Conservation (phyloP, 2,329 filamentous ascomycete species). For the Sclerotinia spermophila region DNA sequence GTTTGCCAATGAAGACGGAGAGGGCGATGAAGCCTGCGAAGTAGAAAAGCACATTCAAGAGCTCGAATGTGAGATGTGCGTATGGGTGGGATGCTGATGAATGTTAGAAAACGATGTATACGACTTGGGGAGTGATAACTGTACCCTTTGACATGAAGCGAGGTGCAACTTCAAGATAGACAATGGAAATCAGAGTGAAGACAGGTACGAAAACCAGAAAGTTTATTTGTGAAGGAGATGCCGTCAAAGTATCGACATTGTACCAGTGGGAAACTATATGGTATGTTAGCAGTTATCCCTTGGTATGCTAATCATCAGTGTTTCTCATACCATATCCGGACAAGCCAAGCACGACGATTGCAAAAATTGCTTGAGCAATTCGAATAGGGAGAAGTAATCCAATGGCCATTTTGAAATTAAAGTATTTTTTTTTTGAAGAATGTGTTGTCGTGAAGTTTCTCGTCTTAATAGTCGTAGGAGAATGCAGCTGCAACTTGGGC, state of each 20-base stretch:
- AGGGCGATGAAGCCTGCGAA: slow-evolving; percentile 58
- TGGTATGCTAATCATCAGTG: neutral
- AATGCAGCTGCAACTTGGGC: slow-evolving; percentile 28
- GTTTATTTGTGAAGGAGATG: slow-evolving; percentile 54
- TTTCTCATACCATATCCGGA: slow-evolving; percentile 46
- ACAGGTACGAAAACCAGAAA: slow-evolving; percentile 55
- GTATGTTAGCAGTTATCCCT: slow-evolving; percentile 24
- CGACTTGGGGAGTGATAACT: neutral
- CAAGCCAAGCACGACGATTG: slow-evolving; percentile 45
- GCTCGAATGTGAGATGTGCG: slow-evolving; percentile 48
- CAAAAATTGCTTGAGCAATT: slow-evolving; percentile 45
- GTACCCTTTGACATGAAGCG: slow-evolving; percentile 38
- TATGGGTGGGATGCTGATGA: slow-evolving; percentile 46
- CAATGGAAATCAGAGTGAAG: slow-evolving; percentile 52
- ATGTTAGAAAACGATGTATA: neutral
- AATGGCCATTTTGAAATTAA: slow-evolving; percentile 39
- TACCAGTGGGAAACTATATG: slow-evolving; percentile 57
- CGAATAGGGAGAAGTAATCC: slow-evolving; percentile 44
- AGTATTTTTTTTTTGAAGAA: neutral
- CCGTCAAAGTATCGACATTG: slow-evolving; percentile 50
- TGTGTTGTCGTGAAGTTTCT: slow-evolving; percentile 11
- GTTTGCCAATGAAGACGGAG: slow-evolving; percentile 51
- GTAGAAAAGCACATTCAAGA: slow-evolving; percentile 53
- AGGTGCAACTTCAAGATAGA: slow-evolving; percentile 50
- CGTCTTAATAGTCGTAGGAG: slow-evolving; percentile 4